A percentile compares a stretch with the other conserved stretches of the same genome.
Conservation (phyloP, 192 early-diverging fungal genomes). For the Coemansia sp. region DNA sequence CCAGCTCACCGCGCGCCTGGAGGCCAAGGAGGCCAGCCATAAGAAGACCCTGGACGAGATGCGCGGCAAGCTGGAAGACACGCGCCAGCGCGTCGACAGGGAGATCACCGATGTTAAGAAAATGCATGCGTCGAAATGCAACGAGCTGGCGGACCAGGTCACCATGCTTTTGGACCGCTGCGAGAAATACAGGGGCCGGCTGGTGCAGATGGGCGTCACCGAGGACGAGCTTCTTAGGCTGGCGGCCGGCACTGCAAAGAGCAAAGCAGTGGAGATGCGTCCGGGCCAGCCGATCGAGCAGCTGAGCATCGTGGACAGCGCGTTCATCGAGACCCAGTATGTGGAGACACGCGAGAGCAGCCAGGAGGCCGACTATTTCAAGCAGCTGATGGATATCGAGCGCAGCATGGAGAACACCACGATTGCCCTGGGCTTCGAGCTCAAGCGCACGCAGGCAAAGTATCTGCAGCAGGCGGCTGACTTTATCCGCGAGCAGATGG, state of each 20-base stretch:
- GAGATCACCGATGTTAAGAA: constrained; percentile 38
- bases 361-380: constrained; percentile 47
- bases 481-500: constrained; percentile 53
- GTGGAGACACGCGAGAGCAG: constrained; percentile 51
- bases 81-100: constrained; percentile 28
- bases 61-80: constrained; percentile 25
- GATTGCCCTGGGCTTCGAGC: constrained; percentile 50
- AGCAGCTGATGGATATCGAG: constrained; percentile 50
- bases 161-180: constrained; percentile 25
- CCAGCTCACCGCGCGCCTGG: constrained; percentile 18
- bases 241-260: background rate
- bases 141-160: constrained; percentile 41
- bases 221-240: constrained; percentile 40
- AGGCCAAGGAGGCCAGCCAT: constrained; percentile 22
- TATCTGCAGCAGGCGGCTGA: constrained; percentile 50
- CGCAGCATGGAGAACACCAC: constrained; percentile 54
- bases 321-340: constrained; percentile 51
- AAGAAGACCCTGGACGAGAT: constrained; percentile 19
- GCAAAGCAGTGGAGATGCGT: background rate
- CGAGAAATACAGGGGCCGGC: constrained; percentile 21
- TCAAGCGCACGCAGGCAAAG: constrained; percentile 51
- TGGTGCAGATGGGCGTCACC: constrained; percentile 16
- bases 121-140: constrained; percentile 45
- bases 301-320: constrained; percentile 37
- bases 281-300: constrained; percentile 7